phyloP scores from a whole-genome alignment of 805 yeast genomes.

The Ogataea degrootiae region DNA sequence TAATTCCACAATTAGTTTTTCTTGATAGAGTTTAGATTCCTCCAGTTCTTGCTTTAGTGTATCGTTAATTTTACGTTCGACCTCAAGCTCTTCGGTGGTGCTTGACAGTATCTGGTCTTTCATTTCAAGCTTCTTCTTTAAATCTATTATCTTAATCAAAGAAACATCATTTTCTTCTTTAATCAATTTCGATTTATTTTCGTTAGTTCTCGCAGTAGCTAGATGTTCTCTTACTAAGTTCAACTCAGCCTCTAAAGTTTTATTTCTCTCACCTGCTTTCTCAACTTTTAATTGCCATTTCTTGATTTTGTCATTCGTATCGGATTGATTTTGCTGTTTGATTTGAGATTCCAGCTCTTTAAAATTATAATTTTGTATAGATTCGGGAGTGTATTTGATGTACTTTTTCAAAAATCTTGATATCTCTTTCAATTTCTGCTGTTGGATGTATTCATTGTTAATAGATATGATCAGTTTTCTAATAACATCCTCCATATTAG shows the following conservation, averaged over 20 bases:
- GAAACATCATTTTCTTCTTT: conserved; percentile 8
- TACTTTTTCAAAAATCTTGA: conserved; percentile 52
- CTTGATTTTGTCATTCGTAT: conserved; percentile 1
- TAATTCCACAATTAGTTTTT: not conserved
- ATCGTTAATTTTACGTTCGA: no score
- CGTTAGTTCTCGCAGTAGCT: conserved; percentile 15
- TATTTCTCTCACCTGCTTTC: conserved; percentile 18
- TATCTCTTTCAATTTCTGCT: conserved; percentile 48
- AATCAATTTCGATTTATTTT: conserved; percentile 7
- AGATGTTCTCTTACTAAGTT: conserved; percentile 17
- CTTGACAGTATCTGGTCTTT: not conserved
- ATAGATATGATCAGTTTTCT: conserved; percentile 50
- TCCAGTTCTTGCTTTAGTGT: not conserved
- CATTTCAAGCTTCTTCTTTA: conserved; percentile 4
- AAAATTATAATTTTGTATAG: not conserved
- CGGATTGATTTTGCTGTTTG: not conserved
- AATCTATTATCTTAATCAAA: not conserved
- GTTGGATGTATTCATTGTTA: conserved; percentile 55
- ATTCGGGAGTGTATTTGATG: conserved; percentile 19
- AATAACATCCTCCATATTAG: conserved; percentile 51
- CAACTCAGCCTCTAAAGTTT: conserved; percentile 17
- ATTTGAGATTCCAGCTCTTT: conserved; percentile 2
- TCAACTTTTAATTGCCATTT: conserved; percentile 6
- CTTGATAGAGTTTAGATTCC: not conserved
- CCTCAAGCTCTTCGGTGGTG: conserved; percentile 4